Evolutionary conservation across 2,329 filamentous ascomycete species (phyloP).

Genomic region (Rutstroemia sp.): DNA sequence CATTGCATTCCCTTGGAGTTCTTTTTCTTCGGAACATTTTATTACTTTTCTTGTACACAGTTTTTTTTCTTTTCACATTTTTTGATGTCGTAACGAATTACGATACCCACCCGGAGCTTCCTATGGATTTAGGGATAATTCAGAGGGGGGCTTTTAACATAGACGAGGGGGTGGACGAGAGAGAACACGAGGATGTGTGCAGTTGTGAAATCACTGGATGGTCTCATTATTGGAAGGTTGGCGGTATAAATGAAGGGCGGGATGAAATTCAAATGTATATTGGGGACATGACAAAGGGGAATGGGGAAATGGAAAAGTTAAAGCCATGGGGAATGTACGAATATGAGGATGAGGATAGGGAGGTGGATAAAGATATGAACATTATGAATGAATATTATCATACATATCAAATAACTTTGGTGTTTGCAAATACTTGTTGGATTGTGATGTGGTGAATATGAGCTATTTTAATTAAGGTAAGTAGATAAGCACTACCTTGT

Average conservation of each 20-base stretch:
- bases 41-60: constrained; percentile 10
- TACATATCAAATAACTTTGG: neutral
- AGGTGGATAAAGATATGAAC: neutral
- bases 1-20: constrained; percentile 19
- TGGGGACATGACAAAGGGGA: neutral
- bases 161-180: constrained; percentile 5
- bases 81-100: constrained; percentile 12
- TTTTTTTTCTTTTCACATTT: neutral
- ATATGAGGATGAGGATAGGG: neutral
- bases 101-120: constrained; percentile 7
- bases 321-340: neutral
- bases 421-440: neutral
- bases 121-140: constrained; percentile 10
- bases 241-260: too few relatives aligned
- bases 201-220: constrained; percentile 5
- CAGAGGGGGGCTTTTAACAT: constrained; percentile 3
- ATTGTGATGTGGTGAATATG: too few relatives aligned
- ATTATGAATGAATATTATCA: neutral
- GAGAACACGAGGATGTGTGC: neutral
- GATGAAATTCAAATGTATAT: too few relatives aligned
- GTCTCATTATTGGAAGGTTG: neutral
- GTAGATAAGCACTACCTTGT: too few relatives aligned
- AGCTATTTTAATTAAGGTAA: too few relatives aligned
- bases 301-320: neutral
- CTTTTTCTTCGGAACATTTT: constrained; percentile 4